phyloP scores from a whole-genome alignment of 2,329 filamentous ascomycete genomes.

The Clonostachys rhizophaga region DNA sequence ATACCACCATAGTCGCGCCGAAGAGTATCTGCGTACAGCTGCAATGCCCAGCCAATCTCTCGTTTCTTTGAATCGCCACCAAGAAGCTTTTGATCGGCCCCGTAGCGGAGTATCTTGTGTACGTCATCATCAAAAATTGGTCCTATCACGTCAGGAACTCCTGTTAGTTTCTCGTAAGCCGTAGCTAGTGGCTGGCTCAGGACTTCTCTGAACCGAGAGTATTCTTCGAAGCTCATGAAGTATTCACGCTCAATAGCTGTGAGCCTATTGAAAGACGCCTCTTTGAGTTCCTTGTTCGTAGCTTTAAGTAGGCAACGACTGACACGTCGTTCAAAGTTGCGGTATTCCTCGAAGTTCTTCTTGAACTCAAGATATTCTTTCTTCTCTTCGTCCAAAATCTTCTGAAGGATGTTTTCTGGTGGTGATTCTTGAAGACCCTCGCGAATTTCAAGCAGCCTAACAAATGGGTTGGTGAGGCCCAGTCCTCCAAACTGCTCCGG shows the following conservation, averaged over 20 bases:
- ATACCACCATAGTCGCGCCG: background rate
- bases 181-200: background rate
- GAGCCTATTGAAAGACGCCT: background rate
- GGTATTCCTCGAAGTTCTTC: background rate
- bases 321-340: background rate
- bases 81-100: background rate
- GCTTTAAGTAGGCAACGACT: background rate
- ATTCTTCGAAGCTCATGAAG: background rate
- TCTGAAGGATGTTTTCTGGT: background rate
- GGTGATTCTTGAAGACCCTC: constrained; percentile 8
- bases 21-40: background rate
- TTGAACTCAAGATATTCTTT: background rate
- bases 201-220: background rate
- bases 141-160: background rate
- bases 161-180: background rate
- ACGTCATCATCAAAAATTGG: background rate
- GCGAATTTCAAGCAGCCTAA: constrained; percentile 29
- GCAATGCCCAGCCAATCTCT: background rate
- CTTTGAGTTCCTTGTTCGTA: background rate
- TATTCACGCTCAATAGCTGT: background rate
- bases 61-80: background rate
- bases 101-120: background rate
- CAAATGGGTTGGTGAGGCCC: constrained; percentile 38
- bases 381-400: too few relatives aligned
- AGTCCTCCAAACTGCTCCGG: constrained; percentile 39